A percentile compares a stretch with the other conserved stretches of the same genome.
Conservation (phyloP, 371 early-diverging fungal species). For the Catenaria anguillulae region DNA sequence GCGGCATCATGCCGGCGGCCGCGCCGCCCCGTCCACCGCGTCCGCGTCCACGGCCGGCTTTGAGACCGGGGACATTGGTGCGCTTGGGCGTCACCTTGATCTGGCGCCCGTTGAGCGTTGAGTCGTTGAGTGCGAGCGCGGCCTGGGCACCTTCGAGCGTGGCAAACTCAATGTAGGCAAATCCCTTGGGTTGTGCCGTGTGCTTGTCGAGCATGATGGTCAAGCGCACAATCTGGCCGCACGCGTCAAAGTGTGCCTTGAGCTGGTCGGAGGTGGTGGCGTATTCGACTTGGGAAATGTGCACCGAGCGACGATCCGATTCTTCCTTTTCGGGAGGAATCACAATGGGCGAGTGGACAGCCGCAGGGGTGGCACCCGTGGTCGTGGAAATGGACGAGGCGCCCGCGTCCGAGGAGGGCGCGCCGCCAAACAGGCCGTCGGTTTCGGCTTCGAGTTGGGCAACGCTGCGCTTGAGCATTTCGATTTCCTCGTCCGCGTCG, state of each 20-base stretch:
- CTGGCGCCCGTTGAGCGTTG: slow-evolving; percentile 70
- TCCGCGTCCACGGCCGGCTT: slow-evolving; percentile 47
- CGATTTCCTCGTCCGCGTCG: slow-evolving; percentile 39
- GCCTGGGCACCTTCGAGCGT: slow-evolving; percentile 64
- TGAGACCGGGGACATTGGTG: slow-evolving; percentile 85
- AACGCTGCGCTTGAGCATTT: slow-evolving; percentile 73
- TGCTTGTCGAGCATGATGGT: slow-evolving; percentile 89
- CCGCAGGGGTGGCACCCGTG: slow-evolving; percentile 5
- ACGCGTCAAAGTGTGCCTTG: slow-evolving; percentile 87
- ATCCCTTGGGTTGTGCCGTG: slow-evolving; percentile 93
- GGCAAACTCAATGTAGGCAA: slow-evolving; percentile 95
- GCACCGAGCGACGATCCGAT: slow-evolving; percentile 77
- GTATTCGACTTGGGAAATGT: slow-evolving; percentile 94
- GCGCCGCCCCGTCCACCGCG: slow-evolving; percentile 42
- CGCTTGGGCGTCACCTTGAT: slow-evolving; percentile 86
- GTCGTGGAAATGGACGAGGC: not conserved
- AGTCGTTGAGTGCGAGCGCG: slow-evolving; percentile 76
- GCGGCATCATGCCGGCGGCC: not conserved
- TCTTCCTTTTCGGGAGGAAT: slow-evolving; percentile 46
- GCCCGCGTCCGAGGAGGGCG: too few species aligned
- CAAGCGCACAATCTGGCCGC: slow-evolving; percentile 93
- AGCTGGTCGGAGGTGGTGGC: slow-evolving; percentile 87
- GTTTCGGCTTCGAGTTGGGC: slow-evolving; percentile 91
- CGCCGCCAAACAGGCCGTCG: slow-evolving; percentile 78
- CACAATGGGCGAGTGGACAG: too few species aligned